These are phyloP conservation scores for Ascochyta clinopodiicola DNA, from an alignment of 2,329 filamentous ascomycete genomes.

Conservation along the genomic window DNA sequence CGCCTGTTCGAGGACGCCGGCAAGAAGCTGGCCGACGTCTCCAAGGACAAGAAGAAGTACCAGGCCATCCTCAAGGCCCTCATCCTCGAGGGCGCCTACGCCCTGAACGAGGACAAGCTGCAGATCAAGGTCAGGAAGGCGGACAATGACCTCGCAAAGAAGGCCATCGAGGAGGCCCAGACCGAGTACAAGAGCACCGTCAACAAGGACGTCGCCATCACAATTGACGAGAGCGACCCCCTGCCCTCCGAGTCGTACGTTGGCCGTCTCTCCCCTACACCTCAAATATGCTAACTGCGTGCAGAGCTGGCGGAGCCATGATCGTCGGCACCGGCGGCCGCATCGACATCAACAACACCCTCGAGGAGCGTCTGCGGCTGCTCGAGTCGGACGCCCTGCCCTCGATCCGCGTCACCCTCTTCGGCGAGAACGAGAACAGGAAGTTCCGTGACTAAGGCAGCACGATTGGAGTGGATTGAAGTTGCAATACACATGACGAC, in stretches of 20 bases:
- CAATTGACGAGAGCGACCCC: slow-evolving; percentile 78
- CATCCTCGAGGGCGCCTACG: slow-evolving; percentile 88
- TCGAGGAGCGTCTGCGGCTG: slow-evolving; percentile 86
- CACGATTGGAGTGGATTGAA: neutral
- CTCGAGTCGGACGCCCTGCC: slow-evolving; percentile 86
- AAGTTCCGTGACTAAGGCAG: slow-evolving; percentile 85
- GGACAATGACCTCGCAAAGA: slow-evolving; percentile 77
- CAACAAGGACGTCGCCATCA: slow-evolving; percentile 71
- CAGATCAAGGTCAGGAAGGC: slow-evolving; percentile 77
- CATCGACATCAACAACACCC: slow-evolving; percentile 98
- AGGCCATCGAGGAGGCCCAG: slow-evolving; percentile 76
- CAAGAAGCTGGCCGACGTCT: slow-evolving; percentile 70
- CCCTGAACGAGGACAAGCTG: slow-evolving; percentile 80
- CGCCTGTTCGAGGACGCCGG: slow-evolving; percentile 82
- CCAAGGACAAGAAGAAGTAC: slow-evolving; percentile 77
- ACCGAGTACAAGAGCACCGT: slow-evolving; percentile 84
- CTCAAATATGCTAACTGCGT: slow-evolving; percentile 13
- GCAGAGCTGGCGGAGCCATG: slow-evolving; percentile 80
- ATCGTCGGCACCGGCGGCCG: slow-evolving; percentile 85
- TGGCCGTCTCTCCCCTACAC: neutral
- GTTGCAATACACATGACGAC: slow-evolving; percentile 3
- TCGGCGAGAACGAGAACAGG: slow-evolving; percentile 93
- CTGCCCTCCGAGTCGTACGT: slow-evolving; percentile 84
- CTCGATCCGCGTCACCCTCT: slow-evolving; percentile 82
- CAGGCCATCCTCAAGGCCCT: slow-evolving; percentile 77